phyloP scores from a whole-genome alignment of 805 yeast genomes.

The Lipomyces sp. region DNA sequence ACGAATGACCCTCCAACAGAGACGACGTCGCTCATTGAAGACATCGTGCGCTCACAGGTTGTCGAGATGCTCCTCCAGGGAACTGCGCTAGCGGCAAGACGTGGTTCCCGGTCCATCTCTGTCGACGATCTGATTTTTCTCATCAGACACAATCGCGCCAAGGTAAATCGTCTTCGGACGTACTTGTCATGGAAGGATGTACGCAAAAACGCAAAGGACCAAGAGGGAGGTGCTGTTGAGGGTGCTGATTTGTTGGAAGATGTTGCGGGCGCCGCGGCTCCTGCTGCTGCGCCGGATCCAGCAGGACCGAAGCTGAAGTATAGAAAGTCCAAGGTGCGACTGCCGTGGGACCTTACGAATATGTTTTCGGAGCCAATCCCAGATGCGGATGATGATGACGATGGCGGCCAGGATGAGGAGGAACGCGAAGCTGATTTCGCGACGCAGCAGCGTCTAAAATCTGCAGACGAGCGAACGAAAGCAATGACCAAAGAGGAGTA shows the following conservation, averaged over 20 bases:
- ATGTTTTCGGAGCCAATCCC: conserved; percentile 90
- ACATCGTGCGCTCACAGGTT: conserved; percentile 91
- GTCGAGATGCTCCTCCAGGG: conserved; percentile 78
- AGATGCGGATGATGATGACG: conserved; percentile 57
- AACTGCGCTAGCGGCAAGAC: conserved; percentile 65
- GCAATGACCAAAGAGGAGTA: conserved; percentile 96
- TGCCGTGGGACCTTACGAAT: conserved; percentile 94
- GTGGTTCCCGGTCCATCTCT: conserved; percentile 81
- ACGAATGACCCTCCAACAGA: conserved; percentile 90
- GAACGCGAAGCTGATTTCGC: conserved; percentile 87
- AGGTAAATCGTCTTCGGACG: conserved; percentile 85
- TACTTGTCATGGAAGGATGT: conserved; percentile 96
- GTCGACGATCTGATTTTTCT: conserved; percentile 92
- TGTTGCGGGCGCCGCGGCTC: conserved; percentile 43
- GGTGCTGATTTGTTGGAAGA: conserved; percentile 54
- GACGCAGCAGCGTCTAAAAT: conserved; percentile 80
- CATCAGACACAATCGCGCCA: conserved; percentile 89
- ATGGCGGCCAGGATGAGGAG: conserved; percentile 64
- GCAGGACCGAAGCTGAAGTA: conserved; percentile 46
- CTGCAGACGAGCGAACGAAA: conserved; percentile 89
- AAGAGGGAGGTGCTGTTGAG: conserved; percentile 53
- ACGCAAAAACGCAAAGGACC: conserved; percentile 72
- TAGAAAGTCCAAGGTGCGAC: conserved; percentile 71
- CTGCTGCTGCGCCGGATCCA: conserved; percentile 37
- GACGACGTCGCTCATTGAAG: conserved; percentile 90